Conservation (phyloP, 2,329 filamentous ascomycete species). For the Hypoxylon sp. region DNA sequence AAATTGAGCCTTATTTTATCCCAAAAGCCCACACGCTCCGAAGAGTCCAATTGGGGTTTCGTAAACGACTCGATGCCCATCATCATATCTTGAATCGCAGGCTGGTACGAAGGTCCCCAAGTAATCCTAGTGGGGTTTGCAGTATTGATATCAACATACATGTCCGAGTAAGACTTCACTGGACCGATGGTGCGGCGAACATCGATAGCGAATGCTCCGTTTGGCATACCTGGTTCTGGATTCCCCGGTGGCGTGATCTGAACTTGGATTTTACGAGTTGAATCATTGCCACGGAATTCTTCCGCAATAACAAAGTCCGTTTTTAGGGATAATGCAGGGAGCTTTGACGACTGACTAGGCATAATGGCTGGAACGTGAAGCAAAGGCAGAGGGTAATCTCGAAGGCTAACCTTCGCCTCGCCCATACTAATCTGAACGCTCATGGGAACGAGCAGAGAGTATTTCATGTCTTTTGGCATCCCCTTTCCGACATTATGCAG, state of each 20-base stretch:
- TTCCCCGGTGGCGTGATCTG: conserved; percentile 80
- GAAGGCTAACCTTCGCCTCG: conserved; percentile 83
- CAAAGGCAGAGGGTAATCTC: conserved; percentile 93
- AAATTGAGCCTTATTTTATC: conserved; percentile 96
- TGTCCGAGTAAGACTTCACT: conserved; percentile 95
- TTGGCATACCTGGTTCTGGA: conserved; percentile 62
- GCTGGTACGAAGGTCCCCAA: conserved; percentile 97
- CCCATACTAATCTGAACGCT: conserved; percentile 89
- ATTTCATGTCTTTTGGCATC: conserved; percentile 91
- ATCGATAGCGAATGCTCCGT: conserved; percentile 80
- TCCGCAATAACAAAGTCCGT: conserved; percentile 96
- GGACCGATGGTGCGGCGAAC: conserved; percentile 91
- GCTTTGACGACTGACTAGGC: conserved; percentile 77
- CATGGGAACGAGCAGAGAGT: conserved; percentile 89
- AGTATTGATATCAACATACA: conserved; percentile 91
- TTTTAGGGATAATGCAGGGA: conserved; percentile 83
- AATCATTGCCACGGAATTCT: conserved; percentile 84
- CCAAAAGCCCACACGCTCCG: conserved; percentile 96
- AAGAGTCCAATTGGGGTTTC: conserved; percentile 92
- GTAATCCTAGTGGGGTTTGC: conserved; percentile 91
- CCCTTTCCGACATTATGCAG: conserved; percentile 93
- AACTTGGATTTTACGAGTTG: conserved; percentile 80
- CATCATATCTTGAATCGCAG: conserved; percentile 99
- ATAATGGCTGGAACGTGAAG: conserved; percentile 88
- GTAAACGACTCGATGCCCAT: conserved; percentile 98